Conservation (phyloP, 2,329 filamentous ascomycete genomes). For the Fusarium graminum region DNA sequence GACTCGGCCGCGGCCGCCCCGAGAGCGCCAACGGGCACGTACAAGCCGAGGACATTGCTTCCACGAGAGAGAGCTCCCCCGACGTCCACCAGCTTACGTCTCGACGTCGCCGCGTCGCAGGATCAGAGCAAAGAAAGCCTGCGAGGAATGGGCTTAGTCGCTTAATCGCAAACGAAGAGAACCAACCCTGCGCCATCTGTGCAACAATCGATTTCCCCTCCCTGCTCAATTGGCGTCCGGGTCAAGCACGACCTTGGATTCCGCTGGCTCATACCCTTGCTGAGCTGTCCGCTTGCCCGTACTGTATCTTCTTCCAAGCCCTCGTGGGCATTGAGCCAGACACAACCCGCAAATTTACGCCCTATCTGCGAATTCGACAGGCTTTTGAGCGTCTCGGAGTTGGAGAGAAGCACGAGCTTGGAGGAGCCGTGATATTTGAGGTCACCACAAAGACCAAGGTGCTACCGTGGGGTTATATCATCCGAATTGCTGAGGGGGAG, state of each 20-base stretch:
- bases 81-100: slow-evolving; percentile 55
- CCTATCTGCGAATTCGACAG: slow-evolving; percentile 56
- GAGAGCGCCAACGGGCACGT: slow-evolving; percentile 36
- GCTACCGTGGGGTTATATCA: slow-evolving; percentile 55
- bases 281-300: slow-evolving; percentile 52
- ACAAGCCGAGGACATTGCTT: slow-evolving; percentile 42
- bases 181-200: slow-evolving; percentile 52
- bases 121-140: slow-evolving; percentile 40
- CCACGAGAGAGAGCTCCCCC: slow-evolving; percentile 46
- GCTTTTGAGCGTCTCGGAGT: slow-evolving; percentile 56
- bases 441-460: slow-evolving; percentile 55
- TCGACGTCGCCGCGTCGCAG: slow-evolving; percentile 44
- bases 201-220: slow-evolving; percentile 54
- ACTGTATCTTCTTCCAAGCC: slow-evolving; percentile 56
- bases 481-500: slow-evolving; percentile 49
- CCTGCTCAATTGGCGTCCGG: slow-evolving; percentile 54
- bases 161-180: slow-evolving; percentile 49
- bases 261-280: slow-evolving; percentile 52
- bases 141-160: slow-evolving; percentile 49
- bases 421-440: slow-evolving; percentile 54
- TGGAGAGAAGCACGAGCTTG: slow-evolving; percentile 55
- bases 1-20: slow-evolving; percentile 49
- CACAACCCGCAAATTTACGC: slow-evolving; percentile 53
- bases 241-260: slow-evolving; percentile 55
- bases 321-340: slow-evolving; percentile 51